Evolutionary conservation across 2,329 filamentous ascomycete genomes (phyloP).

Genomic region (Aspergillus sojae): DNA sequence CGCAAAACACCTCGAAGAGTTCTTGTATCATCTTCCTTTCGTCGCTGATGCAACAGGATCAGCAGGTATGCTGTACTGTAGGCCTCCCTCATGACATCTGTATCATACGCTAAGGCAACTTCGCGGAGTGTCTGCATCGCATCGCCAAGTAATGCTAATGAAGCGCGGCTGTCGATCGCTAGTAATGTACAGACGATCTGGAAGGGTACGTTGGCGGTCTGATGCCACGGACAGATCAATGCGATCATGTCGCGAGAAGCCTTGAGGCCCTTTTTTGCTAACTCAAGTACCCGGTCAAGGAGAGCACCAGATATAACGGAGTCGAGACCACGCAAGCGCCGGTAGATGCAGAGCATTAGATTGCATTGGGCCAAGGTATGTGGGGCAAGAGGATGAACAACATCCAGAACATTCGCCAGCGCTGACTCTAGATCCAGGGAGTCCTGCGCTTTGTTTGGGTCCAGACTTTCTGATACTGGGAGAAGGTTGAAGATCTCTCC

Average conservation of each 20-base stretch:
- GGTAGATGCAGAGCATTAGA: conserved; percentile 58
- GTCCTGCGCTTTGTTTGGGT: conserved; percentile 52
- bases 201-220: conserved; percentile 63
- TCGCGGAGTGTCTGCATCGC: conserved; percentile 54
- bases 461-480: conserved; percentile 56
- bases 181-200: conserved; percentile 60
- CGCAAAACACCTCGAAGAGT: conserved; percentile 44
- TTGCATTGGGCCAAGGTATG: conserved; percentile 57
- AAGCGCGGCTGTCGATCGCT: conserved; percentile 56
- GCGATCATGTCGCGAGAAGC: conserved; percentile 53
- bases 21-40: conserved; percentile 49
- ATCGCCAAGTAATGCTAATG: conserved; percentile 51
- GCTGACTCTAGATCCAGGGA: conserved; percentile 48
- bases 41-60: conserved; percentile 54
- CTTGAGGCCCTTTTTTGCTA: conserved; percentile 49
- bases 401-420: conserved; percentile 45
- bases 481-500: conserved; percentile 58
- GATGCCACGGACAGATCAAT: conserved; percentile 57
- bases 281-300: conserved; percentile 51
- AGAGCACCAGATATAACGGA: conserved; percentile 47
- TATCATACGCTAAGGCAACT: conserved; percentile 50
- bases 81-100: conserved; percentile 55
- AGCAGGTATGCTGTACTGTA: conserved; percentile 58
- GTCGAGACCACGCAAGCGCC: conserved; percentile 56
- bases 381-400: conserved; percentile 45